A percentile compares a stretch with the other conserved stretches of the same genome.
Evolutionary conservation across 768 basidiomycete species (phyloP).

Genomic region (Xanthoconium purpureum): DNA sequence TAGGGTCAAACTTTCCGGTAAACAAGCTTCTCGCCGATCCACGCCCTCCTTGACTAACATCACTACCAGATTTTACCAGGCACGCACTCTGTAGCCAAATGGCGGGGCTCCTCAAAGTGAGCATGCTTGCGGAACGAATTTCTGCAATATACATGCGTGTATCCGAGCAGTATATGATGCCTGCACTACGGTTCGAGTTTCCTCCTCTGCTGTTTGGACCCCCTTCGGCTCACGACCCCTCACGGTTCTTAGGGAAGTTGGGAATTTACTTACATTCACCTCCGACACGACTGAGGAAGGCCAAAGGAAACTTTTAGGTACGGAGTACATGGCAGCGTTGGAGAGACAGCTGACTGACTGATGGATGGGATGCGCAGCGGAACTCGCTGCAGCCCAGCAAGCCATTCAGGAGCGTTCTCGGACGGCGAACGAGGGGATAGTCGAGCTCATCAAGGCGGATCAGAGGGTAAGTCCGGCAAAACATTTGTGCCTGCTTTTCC

Average conservation of each 20-base stretch:
- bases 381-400: slow-evolving; percentile 8
- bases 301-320: slow-evolving; percentile 8
- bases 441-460: slow-evolving; percentile 10
- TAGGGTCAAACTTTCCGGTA: slow-evolving; percentile 13
- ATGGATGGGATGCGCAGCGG: background rate
- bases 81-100: slow-evolving; percentile 19
- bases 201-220: background rate
- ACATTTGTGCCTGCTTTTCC: no score
- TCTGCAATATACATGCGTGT: slow-evolving; percentile 14
- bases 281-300: slow-evolving; percentile 13
- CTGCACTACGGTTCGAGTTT: slow-evolving; percentile 13
- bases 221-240: background rate
- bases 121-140: slow-evolving; percentile 20
- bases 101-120: slow-evolving; percentile 21
- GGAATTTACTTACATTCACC: slow-evolving; percentile 15
- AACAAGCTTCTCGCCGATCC: no score
- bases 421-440: slow-evolving; percentile 8
- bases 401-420: slow-evolving; percentile 13
- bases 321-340: background rate
- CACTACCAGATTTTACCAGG: slow-evolving; percentile 4
- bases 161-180: slow-evolving; percentile 18
- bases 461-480: slow-evolving; percentile 6
- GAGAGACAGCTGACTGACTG: background rate
- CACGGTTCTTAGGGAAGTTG: slow-evolving; percentile 5
- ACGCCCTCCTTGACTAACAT: background rate